phyloP scores from a whole-genome alignment of 164 flowering plant species.

The Aristolochia fimbriata region DNA sequence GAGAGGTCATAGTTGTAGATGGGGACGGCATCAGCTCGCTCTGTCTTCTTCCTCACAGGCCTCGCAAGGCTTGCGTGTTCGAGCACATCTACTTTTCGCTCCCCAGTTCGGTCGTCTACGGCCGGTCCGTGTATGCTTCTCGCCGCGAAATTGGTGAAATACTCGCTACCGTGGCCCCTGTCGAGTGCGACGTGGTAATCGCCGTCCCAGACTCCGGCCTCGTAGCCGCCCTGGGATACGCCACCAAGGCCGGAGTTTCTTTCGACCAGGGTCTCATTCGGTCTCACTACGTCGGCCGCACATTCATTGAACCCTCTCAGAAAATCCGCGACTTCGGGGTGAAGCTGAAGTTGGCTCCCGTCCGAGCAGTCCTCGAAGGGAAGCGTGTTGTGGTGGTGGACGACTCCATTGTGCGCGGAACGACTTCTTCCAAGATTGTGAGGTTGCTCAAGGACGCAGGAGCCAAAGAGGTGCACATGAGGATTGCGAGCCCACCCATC shows the following conservation, averaged over 20 bases:
- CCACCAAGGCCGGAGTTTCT: constrained; percentile 68
- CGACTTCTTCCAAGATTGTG: constrained; percentile 82
- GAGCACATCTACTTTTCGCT: constrained; percentile 84
- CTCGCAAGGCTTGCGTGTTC: constrained; percentile 70
- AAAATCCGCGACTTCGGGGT: constrained; percentile 86
- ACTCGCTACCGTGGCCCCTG: constrained; percentile 70
- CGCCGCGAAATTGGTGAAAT: constrained; percentile 54
- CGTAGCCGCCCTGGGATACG: constrained; percentile 88
- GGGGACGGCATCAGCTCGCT: constrained; percentile 47
- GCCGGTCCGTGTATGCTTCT: constrained; percentile 67
- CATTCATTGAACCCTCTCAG: constrained; percentile 88
- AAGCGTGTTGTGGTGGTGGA: constrained; percentile 94
- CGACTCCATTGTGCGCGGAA: constrained; percentile 91
- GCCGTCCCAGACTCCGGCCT: constrained; percentile 92
- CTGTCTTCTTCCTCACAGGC: constrained; percentile 48
- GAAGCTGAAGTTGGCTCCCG: constrained; percentile 79
- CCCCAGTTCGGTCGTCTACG: constrained; percentile 75
- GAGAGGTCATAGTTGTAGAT: constrained; percentile 78
- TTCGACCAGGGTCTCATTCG: constrained; percentile 75
- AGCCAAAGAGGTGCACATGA: constrained; percentile 91
- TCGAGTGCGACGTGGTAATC: constrained; percentile 89
- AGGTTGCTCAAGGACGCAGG: constrained; percentile 83
- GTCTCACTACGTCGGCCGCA: constrained; percentile 85
- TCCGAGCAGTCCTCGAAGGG: constrained; percentile 64
- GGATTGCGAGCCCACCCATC: constrained; percentile 90